A percentile compares a stretch with the other conserved stretches of the same genome.
phyloP scores from a whole-genome alignment of 257 asterid genomes.

The Ophiorrhiza pumila region DNA sequence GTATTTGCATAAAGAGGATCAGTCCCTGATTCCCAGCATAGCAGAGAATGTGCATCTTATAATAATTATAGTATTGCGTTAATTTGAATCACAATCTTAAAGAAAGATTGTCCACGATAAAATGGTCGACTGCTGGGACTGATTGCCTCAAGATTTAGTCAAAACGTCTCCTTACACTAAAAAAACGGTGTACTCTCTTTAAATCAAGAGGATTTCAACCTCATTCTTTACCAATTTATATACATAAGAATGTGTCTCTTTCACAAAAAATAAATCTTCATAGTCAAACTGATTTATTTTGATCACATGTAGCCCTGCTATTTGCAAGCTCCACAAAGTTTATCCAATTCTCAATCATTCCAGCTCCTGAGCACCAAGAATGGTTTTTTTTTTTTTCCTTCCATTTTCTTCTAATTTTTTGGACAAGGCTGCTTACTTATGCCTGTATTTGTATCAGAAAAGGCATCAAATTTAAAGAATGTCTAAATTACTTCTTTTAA shows the following conservation, averaged over 20 bases:
- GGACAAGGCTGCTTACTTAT: neutral
- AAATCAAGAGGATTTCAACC: neutral
- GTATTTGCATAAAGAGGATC: constrained; percentile 12
- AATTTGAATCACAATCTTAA: constrained; percentile 37
- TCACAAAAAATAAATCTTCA: constrained; percentile 1
- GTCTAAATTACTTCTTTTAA: too few relatives aligned
- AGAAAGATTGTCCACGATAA: constrained; percentile 38
- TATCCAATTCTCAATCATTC: neutral
- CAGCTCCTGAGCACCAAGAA: neutral
- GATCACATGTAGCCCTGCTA: constrained; percentile 15
- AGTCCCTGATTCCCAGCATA: constrained; percentile 3
- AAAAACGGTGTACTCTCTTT: too few relatives aligned
- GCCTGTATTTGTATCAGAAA: neutral
- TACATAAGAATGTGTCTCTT: neutral
- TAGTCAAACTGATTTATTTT: neutral
- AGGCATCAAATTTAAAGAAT: too few relatives aligned
- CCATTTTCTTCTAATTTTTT: neutral
- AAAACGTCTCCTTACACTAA: constrained; percentile 1
- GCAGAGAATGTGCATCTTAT: neutral
- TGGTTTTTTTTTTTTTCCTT: neutral
- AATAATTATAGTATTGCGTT: neutral
- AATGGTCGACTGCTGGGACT: constrained; percentile 36
- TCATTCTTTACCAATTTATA: neutral
- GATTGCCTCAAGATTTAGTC: constrained; percentile 1
- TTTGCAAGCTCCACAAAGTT: neutral